Conservation (phyloP, 2,329 filamentous ascomycete species). For the Tricladium varicosporioides region DNA sequence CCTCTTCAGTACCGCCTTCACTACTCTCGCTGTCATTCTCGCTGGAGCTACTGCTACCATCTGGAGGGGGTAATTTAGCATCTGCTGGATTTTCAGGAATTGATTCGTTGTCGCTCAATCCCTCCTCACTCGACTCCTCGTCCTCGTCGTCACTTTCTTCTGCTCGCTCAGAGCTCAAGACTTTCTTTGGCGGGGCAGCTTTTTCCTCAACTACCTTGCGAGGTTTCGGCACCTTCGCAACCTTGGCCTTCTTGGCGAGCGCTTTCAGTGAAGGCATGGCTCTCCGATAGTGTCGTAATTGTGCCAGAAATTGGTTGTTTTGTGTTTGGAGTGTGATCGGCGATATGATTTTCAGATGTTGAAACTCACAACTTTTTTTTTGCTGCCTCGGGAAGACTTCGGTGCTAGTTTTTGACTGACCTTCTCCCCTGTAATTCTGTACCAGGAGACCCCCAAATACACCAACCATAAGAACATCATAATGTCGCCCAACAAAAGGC, state of each 20-base stretch:
- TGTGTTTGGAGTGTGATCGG: too few relatives aligned
- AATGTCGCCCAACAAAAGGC: slow-evolving; percentile 38
- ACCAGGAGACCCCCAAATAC: not conserved
- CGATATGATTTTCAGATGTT: not conserved
- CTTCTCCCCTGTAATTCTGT: not conserved
- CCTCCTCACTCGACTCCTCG: slow-evolving; percentile 18
- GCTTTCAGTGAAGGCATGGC: slow-evolving; percentile 21
- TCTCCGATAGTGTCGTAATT: not conserved
- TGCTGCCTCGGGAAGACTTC: slow-evolving; percentile 2
- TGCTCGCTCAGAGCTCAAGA: slow-evolving; percentile 30
- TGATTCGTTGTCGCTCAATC: slow-evolving; percentile 24
- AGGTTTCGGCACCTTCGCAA: slow-evolving; percentile 7
- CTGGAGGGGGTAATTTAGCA: slow-evolving; percentile 18
- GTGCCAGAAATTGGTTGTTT: not conserved
- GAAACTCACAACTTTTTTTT: slow-evolving; percentile 17
- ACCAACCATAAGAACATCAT: not conserved
- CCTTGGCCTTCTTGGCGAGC: slow-evolving; percentile 17
- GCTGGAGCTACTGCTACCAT: slow-evolving; percentile 23
- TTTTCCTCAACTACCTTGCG: slow-evolving; percentile 14
- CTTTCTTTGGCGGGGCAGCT: slow-evolving; percentile 10
- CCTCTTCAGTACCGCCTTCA: slow-evolving; percentile 31
- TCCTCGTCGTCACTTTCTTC: slow-evolving; percentile 31
- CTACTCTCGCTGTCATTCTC: slow-evolving; percentile 29
- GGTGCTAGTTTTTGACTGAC: slow-evolving; percentile 1
- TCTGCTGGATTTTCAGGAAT: slow-evolving; percentile 17